phyloP scores from a whole-genome alignment of 768 basidiomycete genomes.

The Tephrocybe sp. region DNA sequence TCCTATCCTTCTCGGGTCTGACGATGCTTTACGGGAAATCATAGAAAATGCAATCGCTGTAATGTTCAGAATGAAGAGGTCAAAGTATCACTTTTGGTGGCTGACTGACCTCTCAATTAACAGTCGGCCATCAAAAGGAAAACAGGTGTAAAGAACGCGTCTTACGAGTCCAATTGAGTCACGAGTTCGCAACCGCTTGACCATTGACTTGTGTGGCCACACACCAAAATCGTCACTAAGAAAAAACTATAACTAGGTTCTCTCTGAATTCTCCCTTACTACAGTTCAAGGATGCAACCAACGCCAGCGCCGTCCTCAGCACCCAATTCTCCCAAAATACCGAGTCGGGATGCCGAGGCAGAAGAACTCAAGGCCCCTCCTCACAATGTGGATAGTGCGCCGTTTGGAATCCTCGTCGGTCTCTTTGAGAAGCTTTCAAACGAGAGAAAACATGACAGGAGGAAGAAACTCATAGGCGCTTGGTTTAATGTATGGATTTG shows the following conservation, averaged over 20 bases:
- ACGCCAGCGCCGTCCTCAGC: conserved; percentile 67
- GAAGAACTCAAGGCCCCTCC: conserved; percentile 44
- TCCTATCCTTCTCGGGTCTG: conserved; percentile 64
- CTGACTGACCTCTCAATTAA: conserved; percentile 9
- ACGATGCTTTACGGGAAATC: conserved; percentile 21
- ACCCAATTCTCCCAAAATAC: conserved; percentile 39
- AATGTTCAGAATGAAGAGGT: conserved; percentile 10
- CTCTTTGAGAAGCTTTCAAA: conserved; percentile 75
- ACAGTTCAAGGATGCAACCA: conserved; percentile 45
- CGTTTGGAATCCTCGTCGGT: conserved; percentile 62
- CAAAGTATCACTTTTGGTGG: no score
- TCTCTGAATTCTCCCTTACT: background rate
- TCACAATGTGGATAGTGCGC: conserved; percentile 63
- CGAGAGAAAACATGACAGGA: conserved; percentile 72
- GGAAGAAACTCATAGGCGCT: conserved; percentile 61
- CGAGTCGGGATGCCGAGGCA: conserved; percentile 20
- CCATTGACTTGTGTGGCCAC: background rate
- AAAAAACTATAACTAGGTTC: no score
- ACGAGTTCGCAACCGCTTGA: conserved; percentile 12
- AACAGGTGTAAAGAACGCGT: conserved; percentile 37
- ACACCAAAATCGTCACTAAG: background rate
- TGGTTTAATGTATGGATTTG: conserved; percentile 75
- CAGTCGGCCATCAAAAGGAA: conserved; percentile 4
- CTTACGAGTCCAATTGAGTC: conserved; percentile 13
- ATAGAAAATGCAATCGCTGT: conserved; percentile 27